A percentile compares a stretch with the other conserved stretches of the same genome.
Conservation (phyloP, 2,329 filamentous ascomycete genomes). For the Verticillium nonalfalfae region DNA sequence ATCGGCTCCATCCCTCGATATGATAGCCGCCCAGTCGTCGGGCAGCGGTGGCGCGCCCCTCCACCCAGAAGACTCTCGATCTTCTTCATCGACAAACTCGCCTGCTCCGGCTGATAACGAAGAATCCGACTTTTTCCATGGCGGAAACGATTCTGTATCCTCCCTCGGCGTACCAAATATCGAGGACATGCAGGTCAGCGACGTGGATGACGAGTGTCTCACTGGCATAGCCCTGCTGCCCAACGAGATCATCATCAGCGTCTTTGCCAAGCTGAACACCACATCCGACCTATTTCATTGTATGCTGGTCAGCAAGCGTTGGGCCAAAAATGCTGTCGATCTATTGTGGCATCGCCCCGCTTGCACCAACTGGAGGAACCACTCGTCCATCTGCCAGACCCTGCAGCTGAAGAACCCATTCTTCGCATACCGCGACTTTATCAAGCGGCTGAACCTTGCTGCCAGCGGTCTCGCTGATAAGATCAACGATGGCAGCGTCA, state of each 20-base stretch:
- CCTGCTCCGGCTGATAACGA: conserved; percentile 73
- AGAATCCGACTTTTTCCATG: conserved; percentile 89
- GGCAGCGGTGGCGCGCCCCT: conserved; percentile 21
- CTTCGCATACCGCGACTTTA: conserved; percentile 84
- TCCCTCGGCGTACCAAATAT: conserved; percentile 78
- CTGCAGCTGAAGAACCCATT: conserved; percentile 67
- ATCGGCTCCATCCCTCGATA: conserved; percentile 18
- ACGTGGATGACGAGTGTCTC: conserved; percentile 57
- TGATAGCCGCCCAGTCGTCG: conserved; percentile 15
- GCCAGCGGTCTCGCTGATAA: conserved; percentile 53
- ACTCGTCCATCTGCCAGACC: conserved; percentile 74
- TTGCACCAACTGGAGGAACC: conserved; percentile 79
- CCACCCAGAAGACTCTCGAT: conserved; percentile 44
- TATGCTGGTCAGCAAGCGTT: conserved; percentile 90
- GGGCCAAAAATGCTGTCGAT: conserved; percentile 88
- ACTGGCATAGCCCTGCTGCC: conserved; percentile 82
- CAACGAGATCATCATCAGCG: conserved; percentile 88
- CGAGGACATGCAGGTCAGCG: conserved; percentile 64
- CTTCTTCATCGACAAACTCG: conserved; percentile 66
- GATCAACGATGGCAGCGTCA: conserved; percentile 84
- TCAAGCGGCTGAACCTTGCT: conserved; percentile 87
- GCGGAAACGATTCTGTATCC: conserved; percentile 86
- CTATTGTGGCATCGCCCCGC: conserved; percentile 91
- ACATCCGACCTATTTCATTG: conserved; percentile 75
- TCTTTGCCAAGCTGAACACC: conserved; percentile 77